Evolutionary conservation across 2,329 filamentous ascomycete species (phyloP), one percentile per base, ranked within the genome.

Genomic region (Lecanicillium sp.): DNA sequence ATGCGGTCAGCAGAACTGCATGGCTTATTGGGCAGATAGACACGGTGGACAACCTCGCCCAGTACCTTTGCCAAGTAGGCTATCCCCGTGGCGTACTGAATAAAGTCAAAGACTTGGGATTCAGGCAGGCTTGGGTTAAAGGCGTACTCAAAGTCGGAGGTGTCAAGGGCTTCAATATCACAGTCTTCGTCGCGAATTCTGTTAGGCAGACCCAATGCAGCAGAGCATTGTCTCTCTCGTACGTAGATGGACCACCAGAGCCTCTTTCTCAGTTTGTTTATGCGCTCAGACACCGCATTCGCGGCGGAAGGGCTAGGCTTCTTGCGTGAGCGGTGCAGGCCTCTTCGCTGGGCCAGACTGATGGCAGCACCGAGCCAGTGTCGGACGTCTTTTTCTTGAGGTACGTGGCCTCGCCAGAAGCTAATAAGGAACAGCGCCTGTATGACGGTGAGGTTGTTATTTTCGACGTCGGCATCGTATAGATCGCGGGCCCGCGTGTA

Each of bases 201-300:
- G 32, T 62, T 63, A 0, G 68, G 68, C 2, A 71, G 48, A 2
- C 68, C 68, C 5, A 66, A 46, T 9, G 66, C 64, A 3, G 65
- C 61, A 1, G 65, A 61, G 17, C 60, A 64, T 47, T 72, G 68
- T 33, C 68, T 61, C 37, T 72, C 69, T 11, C 68, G 63, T n/a
- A 68, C 52, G 40, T 71, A 71, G 8, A 70, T 56, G 13, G 65
- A 62, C 68, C 68, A 71, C 65, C 67, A 71, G 4, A 71, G 55
- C 4, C 66, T 47, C 41, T 61, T 60, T 44, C 62, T 60, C 14
- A 68, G 39, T 27, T 50, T 60, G 43, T 41, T 41, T 33, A 44
- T 39, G 5, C 38, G 40, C 5, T 44, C 37, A 10, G 43, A 43
- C 5, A 37, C 33, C 3, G 28, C 19, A 5, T 37, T 34, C 10